Conservation (phyloP, 257 asterid species). For the Solanum virginianum region DNA sequence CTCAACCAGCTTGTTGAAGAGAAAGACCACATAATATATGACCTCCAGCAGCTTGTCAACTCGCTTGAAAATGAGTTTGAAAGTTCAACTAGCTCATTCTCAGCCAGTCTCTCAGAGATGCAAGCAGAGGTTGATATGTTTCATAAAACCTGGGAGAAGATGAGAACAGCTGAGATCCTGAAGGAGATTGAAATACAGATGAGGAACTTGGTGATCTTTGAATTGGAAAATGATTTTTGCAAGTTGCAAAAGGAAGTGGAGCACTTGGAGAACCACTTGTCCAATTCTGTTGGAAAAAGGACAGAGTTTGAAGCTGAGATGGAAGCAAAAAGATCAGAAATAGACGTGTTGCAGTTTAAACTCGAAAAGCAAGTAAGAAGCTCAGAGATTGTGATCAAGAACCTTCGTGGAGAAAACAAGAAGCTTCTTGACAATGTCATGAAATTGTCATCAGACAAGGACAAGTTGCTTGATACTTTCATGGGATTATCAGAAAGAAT, state of each 20-base stretch:
- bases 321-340: slow-evolving; percentile 19
- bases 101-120: slow-evolving; percentile 41
- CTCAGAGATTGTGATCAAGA: slow-evolving; percentile 13
- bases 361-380: neutral
- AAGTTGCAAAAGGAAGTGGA: slow-evolving; percentile 12
- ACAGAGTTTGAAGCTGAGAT: slow-evolving; percentile 14
- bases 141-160: slow-evolving; percentile 49
- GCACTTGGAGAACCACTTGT: slow-evolving; percentile 9
- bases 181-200: slow-evolving; percentile 32
- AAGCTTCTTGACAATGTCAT: slow-evolving; percentile 2
- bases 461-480: slow-evolving; percentile 21
- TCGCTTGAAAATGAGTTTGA: slow-evolving; percentile 69
- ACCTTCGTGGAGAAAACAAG: slow-evolving; percentile 12
- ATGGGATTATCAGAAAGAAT: slow-evolving; percentile 28
- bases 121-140: slow-evolving; percentile 38
- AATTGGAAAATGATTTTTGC: slow-evolving; percentile 28
- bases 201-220: slow-evolving; percentile 25
- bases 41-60: slow-evolving; percentile 62
- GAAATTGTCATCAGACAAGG: slow-evolving; percentile 24
- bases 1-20: slow-evolving; percentile 55
- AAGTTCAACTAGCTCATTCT: slow-evolving; percentile 45
- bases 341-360: slow-evolving; percentile 3
- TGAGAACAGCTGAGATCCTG: slow-evolving; percentile 23
- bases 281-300: slow-evolving; percentile 4
- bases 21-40: slow-evolving; percentile 47